phyloP scores from a whole-genome alignment of 441 rosid genomes.

The Arabidopsis lyrata region DNA sequence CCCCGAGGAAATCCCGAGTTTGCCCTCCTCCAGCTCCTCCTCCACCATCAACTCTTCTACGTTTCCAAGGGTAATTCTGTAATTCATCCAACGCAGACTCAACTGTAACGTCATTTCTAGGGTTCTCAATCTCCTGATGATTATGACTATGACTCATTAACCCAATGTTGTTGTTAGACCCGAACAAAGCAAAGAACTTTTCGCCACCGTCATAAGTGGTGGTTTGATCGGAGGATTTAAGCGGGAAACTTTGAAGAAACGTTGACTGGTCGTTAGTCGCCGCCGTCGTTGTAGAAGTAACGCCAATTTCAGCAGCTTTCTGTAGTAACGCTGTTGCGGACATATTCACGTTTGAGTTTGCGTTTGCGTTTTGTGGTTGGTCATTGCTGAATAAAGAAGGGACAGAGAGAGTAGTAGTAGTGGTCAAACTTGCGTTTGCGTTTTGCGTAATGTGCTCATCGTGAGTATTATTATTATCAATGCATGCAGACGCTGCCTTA shows the following conservation, averaged over 20 bases:
- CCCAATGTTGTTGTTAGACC: constrained; percentile 45
- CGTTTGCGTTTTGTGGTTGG: constrained; percentile 49
- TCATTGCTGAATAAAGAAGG: constrained; percentile 79
- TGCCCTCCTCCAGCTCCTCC: constrained; percentile 66
- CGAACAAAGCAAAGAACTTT: constrained; percentile 61
- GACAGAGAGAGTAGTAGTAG: constrained; percentile 51
- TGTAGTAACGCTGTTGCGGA: constrained; percentile 93
- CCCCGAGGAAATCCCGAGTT: constrained; percentile 95
- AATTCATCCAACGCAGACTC: constrained; percentile 58
- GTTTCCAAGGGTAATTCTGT: constrained; percentile 47
- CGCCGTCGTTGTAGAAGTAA: constrained; percentile 51
- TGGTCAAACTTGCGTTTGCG: constrained; percentile 47
- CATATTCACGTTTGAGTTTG: constrained; percentile 60
- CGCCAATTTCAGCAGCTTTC: constrained; percentile 87
- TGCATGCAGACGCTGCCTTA: constrained; percentile 44
- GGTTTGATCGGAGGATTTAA: constrained; percentile 49
- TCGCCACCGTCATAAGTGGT: constrained; percentile 50
- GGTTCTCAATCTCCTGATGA: constrained; percentile 51
- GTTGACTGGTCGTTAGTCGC: constrained; percentile 44
- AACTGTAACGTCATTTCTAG: constrained; percentile 54
- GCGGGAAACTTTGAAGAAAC: constrained; percentile 59
- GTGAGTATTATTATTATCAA: constrained; percentile 9
- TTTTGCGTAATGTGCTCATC: constrained; percentile 45
- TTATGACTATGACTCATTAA: constrained; percentile 38
- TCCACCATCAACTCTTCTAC: constrained; percentile 44